Base-by-base conservation (phyloP, 257 asterid genomes). In the Scutellaria galericulata region DNA sequence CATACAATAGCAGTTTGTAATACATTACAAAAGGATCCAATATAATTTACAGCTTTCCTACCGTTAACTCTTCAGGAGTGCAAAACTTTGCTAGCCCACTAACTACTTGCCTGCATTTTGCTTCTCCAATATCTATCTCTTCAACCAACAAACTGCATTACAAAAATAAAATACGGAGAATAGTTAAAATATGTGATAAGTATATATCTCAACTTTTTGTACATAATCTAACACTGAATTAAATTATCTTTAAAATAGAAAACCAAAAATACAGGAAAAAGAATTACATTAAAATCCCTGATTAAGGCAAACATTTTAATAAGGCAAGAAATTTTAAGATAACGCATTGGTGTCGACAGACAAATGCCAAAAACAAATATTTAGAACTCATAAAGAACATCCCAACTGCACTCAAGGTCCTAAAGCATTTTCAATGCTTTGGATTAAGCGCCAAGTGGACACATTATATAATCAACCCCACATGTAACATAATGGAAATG, bases 91-190 rank as follows among this genome's bases (percentile, higher is more conserved):
- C 99, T 31, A 95, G 83, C 65, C 99, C 99, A 80, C 99, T 95
- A 61, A 95, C 99, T 50, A 92, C 99, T 82, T 95, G 99, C 54
- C 99, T 85, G 74, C 85, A 87, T 83, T 88, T 90, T 50, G 84
- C 86, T 77, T 92, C 98, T 81, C 99, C 98, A 82, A 90, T 75
- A 79, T 95, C 98, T 82, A 95, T 95, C 86, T 95, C 99, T 83
- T 95, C 99, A 83, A 95, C 98, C 81, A 95, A 84, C 81, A 92
- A 85, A 81, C 99, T 95, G 87, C 73, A 78, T 51, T 44, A 71
- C 69, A 77, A 14, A 69, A 65, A 54, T 37, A 37, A 69, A 51
- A 3, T 44, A 70, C 67, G 53, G 65, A 75, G 71, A 69, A 12
- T 24, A 13, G 44, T 73, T 68, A 15, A 62, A 67, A 27, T 64